Evolutionary conservation across 148 eudicot species (phyloP), one percentile per base, ranked within the genome.

Genomic region (Fagopyrum homotropicum): DNA sequence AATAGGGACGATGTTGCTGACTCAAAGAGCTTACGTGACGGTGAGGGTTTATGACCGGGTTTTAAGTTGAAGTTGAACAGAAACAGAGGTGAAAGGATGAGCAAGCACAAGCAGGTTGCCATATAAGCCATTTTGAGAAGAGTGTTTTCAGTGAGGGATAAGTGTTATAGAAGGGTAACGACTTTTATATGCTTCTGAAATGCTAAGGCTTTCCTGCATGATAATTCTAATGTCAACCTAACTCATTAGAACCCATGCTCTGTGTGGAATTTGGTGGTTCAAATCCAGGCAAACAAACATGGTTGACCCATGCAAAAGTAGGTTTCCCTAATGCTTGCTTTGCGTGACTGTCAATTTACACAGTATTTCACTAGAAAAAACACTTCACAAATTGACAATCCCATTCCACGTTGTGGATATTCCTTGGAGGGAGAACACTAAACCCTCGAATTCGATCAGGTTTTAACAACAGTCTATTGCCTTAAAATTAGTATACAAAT

Each of bases 181-280:
- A 40, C 9, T 72, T 72, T 16, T 72, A 17, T n/a, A 46, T 57
- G 30, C 10, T 19, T 1, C 11, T 60, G 45, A 7, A 30, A 7
- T 19, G 74, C 8, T 66, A 17, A 6, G 14, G 71, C 71, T 40
- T 14, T 35, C 0, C 17, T 66, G 74, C 74, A 46, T 72, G 74
- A 5, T 47, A 11, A 2, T 16, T 4, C 74, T 72, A 72, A 72
- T 72, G 74, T 72, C 7, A 72, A 72, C 52, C 74, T 72, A 72
- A 72, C 52, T 14, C 35, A 5, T 40, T 66, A 46, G 12, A 35
- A 66, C 17, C 71, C 17, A 66, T 12, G n/a, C 15, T 45, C 30
- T 45, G 74, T 5, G 74, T 72, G 54, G 51, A 47, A 46, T 72
- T 35, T 9, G 40, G 73, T 45, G 17, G 73, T 45, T 71, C 29